Conservation (phyloP, 108 stramenopile genomes). For the Phaeodactylum tricornutum region DNA sequence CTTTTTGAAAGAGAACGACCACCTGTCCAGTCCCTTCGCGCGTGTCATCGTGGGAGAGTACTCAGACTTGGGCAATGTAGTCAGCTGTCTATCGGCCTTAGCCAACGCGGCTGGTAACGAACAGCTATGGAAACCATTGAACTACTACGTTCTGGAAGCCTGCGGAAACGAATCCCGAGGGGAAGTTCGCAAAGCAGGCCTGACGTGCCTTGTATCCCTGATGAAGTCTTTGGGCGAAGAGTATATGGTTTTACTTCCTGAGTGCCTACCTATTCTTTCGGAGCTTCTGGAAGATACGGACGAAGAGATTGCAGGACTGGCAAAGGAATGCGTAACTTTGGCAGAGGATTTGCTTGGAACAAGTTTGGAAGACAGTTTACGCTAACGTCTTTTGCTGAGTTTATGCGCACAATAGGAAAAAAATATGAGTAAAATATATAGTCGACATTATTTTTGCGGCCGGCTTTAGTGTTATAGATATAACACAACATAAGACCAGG, state of each 20-base stretch:
- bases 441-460: too few relatives aligned
- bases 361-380: slow-evolving; percentile 68
- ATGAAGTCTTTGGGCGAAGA: slow-evolving; percentile 83
- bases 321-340: slow-evolving; percentile 64
- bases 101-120: slow-evolving; percentile 82
- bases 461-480: too few relatives aligned
- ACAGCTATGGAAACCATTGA: slow-evolving; percentile 85
- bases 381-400: slow-evolving; percentile 21
- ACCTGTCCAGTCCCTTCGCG: slow-evolving; percentile 24
- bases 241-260: slow-evolving; percentile 85
- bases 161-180: slow-evolving; percentile 43
- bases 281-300: slow-evolving; percentile 78
- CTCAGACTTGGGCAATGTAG: slow-evolving; percentile 53
- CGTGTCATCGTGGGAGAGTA: slow-evolving; percentile 42
- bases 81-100: slow-evolving; percentile 60
- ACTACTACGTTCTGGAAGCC: slow-evolving; percentile 73
- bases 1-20: too few relatives aligned
- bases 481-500: too few relatives aligned
- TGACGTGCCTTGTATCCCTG: slow-evolving; percentile 56
- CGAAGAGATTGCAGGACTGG: slow-evolving; percentile 69
- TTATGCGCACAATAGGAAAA: too few relatives aligned
- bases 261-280: slow-evolving; percentile 81
- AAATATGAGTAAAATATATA: too few relatives aligned
- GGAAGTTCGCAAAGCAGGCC: slow-evolving; percentile 77
- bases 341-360: slow-evolving; percentile 83